Percentiles rank a stretch among this genome's conserved stretches.
These are phyloP conservation scores for Arabidopsis lyrata DNA, from an alignment of 441 rosid genomes.

Conservation along the genomic window DNA sequence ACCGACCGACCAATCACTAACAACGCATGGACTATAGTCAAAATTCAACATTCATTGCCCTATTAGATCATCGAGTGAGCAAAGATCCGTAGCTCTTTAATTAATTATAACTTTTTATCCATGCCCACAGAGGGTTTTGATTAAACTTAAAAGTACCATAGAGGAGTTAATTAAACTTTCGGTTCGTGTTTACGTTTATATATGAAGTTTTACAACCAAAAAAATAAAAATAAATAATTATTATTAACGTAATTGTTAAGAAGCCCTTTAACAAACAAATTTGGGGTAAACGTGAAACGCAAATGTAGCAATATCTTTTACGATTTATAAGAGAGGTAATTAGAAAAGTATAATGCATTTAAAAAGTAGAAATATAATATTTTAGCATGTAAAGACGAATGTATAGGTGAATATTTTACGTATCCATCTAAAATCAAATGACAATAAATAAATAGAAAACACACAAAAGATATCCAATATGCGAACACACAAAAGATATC, in stretches of 20 bases:
- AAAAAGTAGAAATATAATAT: background rate
- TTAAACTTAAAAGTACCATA: background rate
- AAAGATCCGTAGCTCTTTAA: conserved; percentile 37
- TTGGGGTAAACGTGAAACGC: background rate
- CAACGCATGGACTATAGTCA: conserved; percentile 43
- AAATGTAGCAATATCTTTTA: background rate
- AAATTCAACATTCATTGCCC: conserved; percentile 45
- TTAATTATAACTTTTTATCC: conserved; percentile 25
- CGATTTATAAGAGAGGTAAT: background rate
- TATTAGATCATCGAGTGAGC: conserved; percentile 36
- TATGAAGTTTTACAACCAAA: background rate
- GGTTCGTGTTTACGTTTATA: background rate
- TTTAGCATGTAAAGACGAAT: background rate
- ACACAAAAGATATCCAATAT: no score
- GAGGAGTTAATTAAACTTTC: background rate
- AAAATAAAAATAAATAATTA: no score
- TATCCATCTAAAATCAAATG: background rate
- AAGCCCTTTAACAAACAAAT: no score
- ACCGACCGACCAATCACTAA: conserved; percentile 49
- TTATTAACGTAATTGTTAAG: no score
- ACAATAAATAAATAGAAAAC: background rate
- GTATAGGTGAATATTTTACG: background rate
- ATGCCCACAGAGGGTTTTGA: conserved; percentile 29
- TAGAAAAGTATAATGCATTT: background rate
- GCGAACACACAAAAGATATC: no score